Evolutionary conservation across 108 stramenopile species (phyloP).

Genomic region (Heterococcus sp.): DNA sequence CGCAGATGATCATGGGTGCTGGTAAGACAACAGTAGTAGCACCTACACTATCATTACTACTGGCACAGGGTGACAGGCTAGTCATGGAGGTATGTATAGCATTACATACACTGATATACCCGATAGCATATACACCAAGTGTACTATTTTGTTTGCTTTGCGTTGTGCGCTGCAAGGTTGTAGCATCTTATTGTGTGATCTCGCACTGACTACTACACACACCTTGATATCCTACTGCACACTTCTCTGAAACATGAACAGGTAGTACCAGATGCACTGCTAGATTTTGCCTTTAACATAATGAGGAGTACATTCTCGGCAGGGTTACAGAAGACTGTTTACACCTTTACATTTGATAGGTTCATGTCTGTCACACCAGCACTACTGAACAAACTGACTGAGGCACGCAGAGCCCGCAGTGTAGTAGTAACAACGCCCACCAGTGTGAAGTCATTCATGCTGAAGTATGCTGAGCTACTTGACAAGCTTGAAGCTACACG

Average conservation of each 20-base stretch:
- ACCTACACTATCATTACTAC: conserved; percentile 90
- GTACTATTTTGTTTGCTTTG: too few relatives aligned
- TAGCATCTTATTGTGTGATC: too few relatives aligned
- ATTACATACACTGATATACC: too few relatives aligned
- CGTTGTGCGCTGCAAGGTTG: too few relatives aligned
- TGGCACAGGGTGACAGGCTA: conserved; percentile 89
- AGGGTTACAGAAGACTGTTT: conserved; percentile 90
- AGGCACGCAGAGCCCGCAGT: conserved; percentile 82
- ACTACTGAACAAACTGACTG: conserved; percentile 74
- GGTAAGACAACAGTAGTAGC: conserved; percentile 99
- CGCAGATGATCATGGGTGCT: conserved; percentile 97
- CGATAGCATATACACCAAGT: too few relatives aligned
- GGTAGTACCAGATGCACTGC: conserved; percentile 94
- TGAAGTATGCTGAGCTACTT: conserved; percentile 96
- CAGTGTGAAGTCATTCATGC: conserved; percentile 90
- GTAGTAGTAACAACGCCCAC: conserved; percentile 95
- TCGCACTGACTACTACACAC: too few relatives aligned
- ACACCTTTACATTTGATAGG: conserved; percentile 93
- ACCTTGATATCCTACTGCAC: too few relatives aligned
- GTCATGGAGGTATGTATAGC: conserved; percentile 30
- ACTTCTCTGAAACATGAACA: too few relatives aligned
- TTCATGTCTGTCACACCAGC: conserved; percentile 82
- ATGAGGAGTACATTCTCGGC: conserved; percentile 95
- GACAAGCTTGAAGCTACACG: conserved; percentile 74
- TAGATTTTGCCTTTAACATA: conserved; percentile 91